A percentile compares a stretch with the other conserved stretches of the same genome.
Conservation (phyloP, 2,329 filamentous ascomycete genomes). For the Ceratocystis huliohia region DNA sequence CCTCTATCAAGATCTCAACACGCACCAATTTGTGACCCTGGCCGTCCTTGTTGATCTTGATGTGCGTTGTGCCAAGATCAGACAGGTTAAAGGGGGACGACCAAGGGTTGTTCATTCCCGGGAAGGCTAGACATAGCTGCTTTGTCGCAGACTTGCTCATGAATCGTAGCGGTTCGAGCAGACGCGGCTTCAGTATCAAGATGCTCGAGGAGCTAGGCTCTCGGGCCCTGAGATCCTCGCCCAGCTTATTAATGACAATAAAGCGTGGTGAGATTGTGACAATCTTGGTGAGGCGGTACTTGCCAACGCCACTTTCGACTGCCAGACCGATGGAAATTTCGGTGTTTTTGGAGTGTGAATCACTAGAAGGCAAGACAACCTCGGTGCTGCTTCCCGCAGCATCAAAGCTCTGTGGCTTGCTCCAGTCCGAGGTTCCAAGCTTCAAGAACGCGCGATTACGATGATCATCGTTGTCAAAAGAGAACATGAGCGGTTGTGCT, state of each 20-base stretch:
- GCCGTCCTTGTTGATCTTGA: constrained; percentile 84
- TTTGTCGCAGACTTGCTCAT: constrained; percentile 72
- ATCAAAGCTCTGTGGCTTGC: constrained; percentile 94
- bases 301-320: constrained; percentile 81
- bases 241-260: constrained; percentile 83
- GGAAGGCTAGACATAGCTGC: constrained; percentile 84
- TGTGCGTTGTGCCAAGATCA: constrained; percentile 79
- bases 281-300: constrained; percentile 95
- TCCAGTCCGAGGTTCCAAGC: constrained; percentile 85
- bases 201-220: constrained; percentile 86
- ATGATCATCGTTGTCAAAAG: constrained; percentile 74
- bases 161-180: constrained; percentile 78
- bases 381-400: constrained; percentile 89
- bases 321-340: constrained; percentile 89
- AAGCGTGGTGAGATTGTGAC: constrained; percentile 88
- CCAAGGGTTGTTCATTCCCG: constrained; percentile 93
- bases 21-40: constrained; percentile 80
- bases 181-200: constrained; percentile 62
- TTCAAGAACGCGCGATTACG: constrained; percentile 82
- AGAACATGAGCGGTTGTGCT: constrained; percentile 89
- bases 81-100: constrained; percentile 96
- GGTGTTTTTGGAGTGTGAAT: constrained; percentile 35
- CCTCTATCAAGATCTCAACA: constrained; percentile 81
- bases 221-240: constrained; percentile 75
- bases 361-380: constrained; percentile 59